Percentiles rank a stretch among this genome's conserved stretches.
phyloP scores from a whole-genome alignment of 1,284 basidiomycete genomes.

The Amylostereum areolatum region DNA sequence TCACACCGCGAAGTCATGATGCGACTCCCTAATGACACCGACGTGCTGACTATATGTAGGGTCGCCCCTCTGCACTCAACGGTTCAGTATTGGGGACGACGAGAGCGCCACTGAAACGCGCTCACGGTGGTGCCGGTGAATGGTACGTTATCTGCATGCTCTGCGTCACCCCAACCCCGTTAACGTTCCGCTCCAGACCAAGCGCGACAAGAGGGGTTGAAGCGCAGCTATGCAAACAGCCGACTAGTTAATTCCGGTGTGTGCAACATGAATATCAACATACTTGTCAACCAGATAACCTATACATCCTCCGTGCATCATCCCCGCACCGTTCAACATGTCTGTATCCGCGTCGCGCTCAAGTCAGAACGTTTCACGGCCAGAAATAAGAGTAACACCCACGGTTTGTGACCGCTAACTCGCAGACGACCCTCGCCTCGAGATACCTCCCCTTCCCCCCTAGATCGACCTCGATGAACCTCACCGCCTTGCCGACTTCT shows the following conservation, averaged over 20 bases:
- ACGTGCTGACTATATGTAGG: constrained; percentile 54
- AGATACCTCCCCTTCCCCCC: constrained; percentile 37
- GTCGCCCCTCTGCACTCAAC: constrained; percentile 39
- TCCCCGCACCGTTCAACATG: constrained; percentile 68
- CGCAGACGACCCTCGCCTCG: constrained; percentile 54
- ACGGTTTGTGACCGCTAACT: constrained; percentile 55
- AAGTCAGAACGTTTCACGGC: no score
- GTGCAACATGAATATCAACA: constrained; percentile 12
- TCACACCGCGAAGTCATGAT: constrained; percentile 68
- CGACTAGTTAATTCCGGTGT: not conserved
- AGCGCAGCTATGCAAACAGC: constrained; percentile 40
- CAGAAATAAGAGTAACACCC: constrained; percentile 4
- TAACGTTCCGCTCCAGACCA: constrained; percentile 49
- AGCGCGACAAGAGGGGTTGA: constrained; percentile 61
- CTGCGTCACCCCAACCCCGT: constrained; percentile 70
- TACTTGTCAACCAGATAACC: constrained; percentile 70
- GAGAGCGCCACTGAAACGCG: constrained; percentile 6
- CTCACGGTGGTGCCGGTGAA: constrained; percentile 56
- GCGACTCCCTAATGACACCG: constrained; percentile 56
- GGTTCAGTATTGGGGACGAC: constrained; percentile 1
- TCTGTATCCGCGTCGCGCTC: constrained; percentile 26
- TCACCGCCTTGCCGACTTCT: constrained; percentile 50
- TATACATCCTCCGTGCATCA: constrained; percentile 66
- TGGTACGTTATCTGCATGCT: constrained; percentile 63
- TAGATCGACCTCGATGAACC: constrained; percentile 52